These are phyloP conservation scores for Beauveria varroae DNA, from an alignment of 2,329 filamentous ascomycete genomes.

Conservation along the genomic window DNA sequence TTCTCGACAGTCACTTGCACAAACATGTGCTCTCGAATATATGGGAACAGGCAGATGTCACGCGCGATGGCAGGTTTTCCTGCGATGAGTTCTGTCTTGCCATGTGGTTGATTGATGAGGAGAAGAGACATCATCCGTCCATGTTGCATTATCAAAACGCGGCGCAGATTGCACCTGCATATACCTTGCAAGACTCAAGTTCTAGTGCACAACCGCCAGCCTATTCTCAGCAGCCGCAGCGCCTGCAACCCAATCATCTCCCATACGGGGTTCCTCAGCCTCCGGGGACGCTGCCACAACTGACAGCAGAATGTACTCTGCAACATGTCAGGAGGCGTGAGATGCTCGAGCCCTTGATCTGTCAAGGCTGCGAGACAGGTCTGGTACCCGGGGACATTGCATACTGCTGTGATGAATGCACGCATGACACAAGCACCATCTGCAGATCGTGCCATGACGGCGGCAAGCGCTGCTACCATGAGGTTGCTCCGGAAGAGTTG, in stretches of 20 bases:
- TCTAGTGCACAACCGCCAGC: not conserved
- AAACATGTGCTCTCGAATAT: constrained; percentile 16
- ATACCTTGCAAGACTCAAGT: not conserved
- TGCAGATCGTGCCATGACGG: constrained; percentile 4
- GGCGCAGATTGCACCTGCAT: not conserved
- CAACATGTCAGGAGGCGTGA: not conserved
- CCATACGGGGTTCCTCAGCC: not conserved
- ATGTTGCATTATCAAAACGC: not conserved
- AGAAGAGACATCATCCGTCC: not conserved
- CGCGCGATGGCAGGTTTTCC: constrained; percentile 17
- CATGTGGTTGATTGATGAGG: constrained; percentile 17
- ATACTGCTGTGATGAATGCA: constrained; percentile 8
- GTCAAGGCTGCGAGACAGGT: constrained; percentile 7
- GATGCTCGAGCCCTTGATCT: constrained; percentile 11
- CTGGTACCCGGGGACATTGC: constrained; percentile 5
- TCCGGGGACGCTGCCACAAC: not conserved
- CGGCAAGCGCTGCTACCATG: constrained; percentile 6
- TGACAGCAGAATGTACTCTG: not conserved
- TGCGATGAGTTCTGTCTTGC: constrained; percentile 18
- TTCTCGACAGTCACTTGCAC: constrained; percentile 14
- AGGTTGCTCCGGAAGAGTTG: not conserved
- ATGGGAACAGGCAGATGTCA: constrained; percentile 18
- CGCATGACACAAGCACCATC: not conserved
- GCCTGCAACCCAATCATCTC: not conserved
- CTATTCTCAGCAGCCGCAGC: not conserved